Percentiles rank a stretch among this genome's conserved stretches.
These are phyloP conservation scores for Stenocarpella maydis DNA, from an alignment of 2,329 filamentous ascomycete genomes.

Conservation along the genomic window DNA sequence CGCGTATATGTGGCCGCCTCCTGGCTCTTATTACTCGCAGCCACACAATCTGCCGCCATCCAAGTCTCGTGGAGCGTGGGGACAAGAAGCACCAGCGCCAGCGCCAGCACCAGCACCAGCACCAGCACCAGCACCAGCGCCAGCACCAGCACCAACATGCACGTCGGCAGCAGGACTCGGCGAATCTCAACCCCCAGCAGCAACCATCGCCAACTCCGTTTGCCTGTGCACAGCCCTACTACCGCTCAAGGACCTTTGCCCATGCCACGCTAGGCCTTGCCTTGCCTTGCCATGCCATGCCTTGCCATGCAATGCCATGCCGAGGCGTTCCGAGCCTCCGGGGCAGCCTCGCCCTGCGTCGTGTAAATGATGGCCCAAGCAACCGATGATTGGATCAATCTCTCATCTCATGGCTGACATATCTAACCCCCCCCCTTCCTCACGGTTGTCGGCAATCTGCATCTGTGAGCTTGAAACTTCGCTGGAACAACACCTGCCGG, in stretches of 20 bases:
- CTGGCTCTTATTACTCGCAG: neutral
- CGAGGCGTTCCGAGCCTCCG: slow-evolving; percentile 3
- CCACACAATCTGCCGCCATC: neutral
- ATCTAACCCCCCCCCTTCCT: neutral
- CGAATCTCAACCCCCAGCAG: neutral
- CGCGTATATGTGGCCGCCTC: slow-evolving; percentile 21
- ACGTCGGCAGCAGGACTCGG: too few relatives aligned
- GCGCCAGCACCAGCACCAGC: neutral
- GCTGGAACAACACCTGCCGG: slow-evolving; percentile 19
- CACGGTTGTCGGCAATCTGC: slow-evolving; percentile 11
- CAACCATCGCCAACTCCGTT: neutral
- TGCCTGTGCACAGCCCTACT: slow-evolving; percentile 20
- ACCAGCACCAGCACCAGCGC: too few relatives aligned
- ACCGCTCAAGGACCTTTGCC: neutral
- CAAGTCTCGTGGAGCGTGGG: too few relatives aligned
- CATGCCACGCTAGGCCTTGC: neutral
- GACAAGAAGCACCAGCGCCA: neutral
- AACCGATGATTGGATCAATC: neutral
- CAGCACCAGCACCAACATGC: too few relatives aligned
- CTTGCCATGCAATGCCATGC: slow-evolving; percentile 2
- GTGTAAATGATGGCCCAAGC: neutral
- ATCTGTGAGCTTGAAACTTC: slow-evolving; percentile 17
- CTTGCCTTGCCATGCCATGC: slow-evolving; percentile 3
- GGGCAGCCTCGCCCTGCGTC: neutral
- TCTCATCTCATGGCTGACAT: neutral